Conservation (phyloP, 768 basidiomycete genomes). For the Boletellus sp. region DNA sequence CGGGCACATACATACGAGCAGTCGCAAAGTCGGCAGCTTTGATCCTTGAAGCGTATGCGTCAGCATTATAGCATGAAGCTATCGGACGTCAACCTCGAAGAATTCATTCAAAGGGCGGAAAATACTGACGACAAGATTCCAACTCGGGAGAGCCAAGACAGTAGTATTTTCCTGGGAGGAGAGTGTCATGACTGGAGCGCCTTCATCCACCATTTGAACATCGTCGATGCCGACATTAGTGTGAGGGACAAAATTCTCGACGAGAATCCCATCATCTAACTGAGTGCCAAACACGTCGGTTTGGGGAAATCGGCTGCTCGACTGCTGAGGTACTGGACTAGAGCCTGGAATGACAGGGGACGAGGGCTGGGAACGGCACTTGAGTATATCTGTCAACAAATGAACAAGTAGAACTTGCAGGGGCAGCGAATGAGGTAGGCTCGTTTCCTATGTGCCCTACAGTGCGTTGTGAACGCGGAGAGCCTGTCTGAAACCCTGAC, state of each 20-base stretch:
- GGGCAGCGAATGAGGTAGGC: not conserved
- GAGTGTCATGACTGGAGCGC: slow-evolving; percentile 4
- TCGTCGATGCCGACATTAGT: slow-evolving; percentile 30
- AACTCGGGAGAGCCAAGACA: slow-evolving; percentile 42
- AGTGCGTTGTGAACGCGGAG: slow-evolving; percentile 17
- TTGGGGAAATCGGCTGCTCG: slow-evolving; percentile 8
- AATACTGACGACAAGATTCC: slow-evolving; percentile 52
- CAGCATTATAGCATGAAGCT: slow-evolving; percentile 63
- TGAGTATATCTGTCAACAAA: not conserved
- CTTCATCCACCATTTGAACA: slow-evolving; percentile 33
- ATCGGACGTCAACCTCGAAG: slow-evolving; percentile 1
- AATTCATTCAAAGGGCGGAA: not conserved
- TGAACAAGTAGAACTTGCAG: slow-evolving; percentile 2
- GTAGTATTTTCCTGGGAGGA: slow-evolving; percentile 31
- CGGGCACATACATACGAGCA: slow-evolving; percentile 41
- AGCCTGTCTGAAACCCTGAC: slow-evolving; percentile 24
- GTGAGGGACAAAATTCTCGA: slow-evolving; percentile 13
- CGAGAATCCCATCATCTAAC: slow-evolving; percentile 8
- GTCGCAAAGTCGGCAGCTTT: slow-evolving; percentile 47
- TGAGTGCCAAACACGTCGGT: slow-evolving; percentile 21
- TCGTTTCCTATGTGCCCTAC: slow-evolving; percentile 19
- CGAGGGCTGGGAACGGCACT: slow-evolving; percentile 1
- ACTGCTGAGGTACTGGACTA: slow-evolving; percentile 18
- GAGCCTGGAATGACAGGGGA: slow-evolving; percentile 21
- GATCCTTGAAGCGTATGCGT: slow-evolving; percentile 46